Percentiles rank a stretch among this genome's conserved stretches.
Evolutionary conservation across 2,329 filamentous ascomycete genomes (phyloP).

Genomic region (Aspergillus novofumigatus): DNA sequence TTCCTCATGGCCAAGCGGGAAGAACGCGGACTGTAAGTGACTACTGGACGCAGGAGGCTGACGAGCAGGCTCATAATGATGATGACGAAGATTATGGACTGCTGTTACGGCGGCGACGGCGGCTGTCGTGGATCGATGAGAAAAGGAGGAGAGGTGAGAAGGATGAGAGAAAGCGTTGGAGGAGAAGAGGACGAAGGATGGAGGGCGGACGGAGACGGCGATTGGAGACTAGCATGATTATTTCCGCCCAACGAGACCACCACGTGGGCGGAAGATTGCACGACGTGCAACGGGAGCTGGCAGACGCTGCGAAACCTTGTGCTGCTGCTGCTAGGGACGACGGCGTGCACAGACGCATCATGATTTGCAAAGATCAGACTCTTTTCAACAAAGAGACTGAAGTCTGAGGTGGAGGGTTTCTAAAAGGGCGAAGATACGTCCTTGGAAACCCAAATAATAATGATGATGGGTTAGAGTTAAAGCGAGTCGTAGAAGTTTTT

Average conservation of each 20-base stretch:
- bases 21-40: constrained; percentile 31
- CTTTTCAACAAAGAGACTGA: constrained; percentile 10
- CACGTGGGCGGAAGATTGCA: constrained; percentile 38
- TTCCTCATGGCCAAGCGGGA: constrained; percentile 38
- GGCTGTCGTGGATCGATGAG: constrained; percentile 10
- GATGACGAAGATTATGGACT: constrained; percentile 10
- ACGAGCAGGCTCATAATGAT: constrained; percentile 29
- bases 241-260: constrained; percentile 30
- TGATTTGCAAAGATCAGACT: constrained; percentile 17
- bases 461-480: background rate
- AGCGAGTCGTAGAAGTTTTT: background rate
- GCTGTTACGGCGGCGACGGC: constrained; percentile 7
- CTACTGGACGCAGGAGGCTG: constrained; percentile 18
- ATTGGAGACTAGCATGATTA: constrained; percentile 38
- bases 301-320: constrained; percentile 29
- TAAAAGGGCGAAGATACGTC: background rate
- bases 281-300: constrained; percentile 23
- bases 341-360: constrained; percentile 27
- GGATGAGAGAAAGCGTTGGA: constrained; percentile 13
- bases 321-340: constrained; percentile 14
- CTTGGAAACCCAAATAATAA: background rate
- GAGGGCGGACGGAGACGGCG: constrained; percentile 39
- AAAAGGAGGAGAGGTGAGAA: constrained; percentile 14
- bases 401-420: background rate
- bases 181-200: constrained; percentile 28